These are phyloP conservation scores for Lasiosphaeria miniovina DNA, from an alignment of 495 filamentous ascomycete genomes.

Conservation along the genomic window DNA sequence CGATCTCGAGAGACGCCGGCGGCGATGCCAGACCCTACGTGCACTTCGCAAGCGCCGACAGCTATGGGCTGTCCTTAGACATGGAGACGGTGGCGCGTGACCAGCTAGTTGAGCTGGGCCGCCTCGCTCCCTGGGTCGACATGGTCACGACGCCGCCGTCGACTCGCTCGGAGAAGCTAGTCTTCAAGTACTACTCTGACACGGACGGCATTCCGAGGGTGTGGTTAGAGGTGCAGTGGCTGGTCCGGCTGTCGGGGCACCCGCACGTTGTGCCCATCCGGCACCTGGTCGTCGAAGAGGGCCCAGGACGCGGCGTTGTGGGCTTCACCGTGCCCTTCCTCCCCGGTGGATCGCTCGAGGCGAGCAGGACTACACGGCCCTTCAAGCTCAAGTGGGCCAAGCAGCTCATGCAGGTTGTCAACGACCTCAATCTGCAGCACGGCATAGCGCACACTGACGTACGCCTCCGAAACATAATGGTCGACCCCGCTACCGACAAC, in stretches of 20 bases:
- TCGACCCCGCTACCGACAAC: constrained; percentile 13
- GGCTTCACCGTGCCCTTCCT: constrained; percentile 5
- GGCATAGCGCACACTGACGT: constrained; percentile 13
- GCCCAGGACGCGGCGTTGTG: neutral
- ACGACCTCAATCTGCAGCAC: constrained; percentile 13
- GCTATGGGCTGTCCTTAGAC: neutral
- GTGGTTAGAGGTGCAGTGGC: constrained; percentile 2
- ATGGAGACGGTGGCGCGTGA: constrained; percentile 1
- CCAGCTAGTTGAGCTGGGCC: constrained; percentile 8
- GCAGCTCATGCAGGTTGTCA: constrained; percentile 10
- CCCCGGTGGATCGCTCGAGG: constrained; percentile 1
- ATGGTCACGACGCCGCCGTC: constrained; percentile 4
- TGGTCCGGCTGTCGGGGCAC: neutral
- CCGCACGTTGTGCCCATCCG: constrained; percentile 7
- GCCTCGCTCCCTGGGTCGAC: neutral
- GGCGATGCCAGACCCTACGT: too few species aligned
- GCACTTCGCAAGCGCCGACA: too few species aligned
- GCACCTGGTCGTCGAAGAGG: constrained; percentile 6
- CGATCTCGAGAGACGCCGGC: too few species aligned
- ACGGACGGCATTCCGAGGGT: neutral
- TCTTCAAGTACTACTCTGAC: constrained; percentile 8
- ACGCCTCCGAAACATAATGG: constrained; percentile 7
- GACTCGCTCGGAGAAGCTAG: constrained; percentile 6
- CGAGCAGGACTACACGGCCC: constrained; percentile 1
- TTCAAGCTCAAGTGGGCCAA: constrained; percentile 13